Percentiles rank a stretch among this genome's conserved stretches.
phyloP scores from a whole-genome alignment of 805 yeast genomes.

The Candida michaelii region DNA sequence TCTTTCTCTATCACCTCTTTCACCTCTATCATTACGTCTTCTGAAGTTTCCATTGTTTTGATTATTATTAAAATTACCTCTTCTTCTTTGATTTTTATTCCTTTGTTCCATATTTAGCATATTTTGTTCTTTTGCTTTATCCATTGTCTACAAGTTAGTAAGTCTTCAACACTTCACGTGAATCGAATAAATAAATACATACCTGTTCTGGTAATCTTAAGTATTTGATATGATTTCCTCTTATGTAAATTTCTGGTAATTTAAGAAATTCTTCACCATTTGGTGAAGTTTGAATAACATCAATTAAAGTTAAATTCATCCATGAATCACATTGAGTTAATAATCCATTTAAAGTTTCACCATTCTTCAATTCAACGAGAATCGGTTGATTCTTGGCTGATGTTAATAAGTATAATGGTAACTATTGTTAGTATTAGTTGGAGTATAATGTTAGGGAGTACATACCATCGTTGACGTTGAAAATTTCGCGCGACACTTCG shows the following conservation, averaged over 20 bases:
- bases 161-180: neutral
- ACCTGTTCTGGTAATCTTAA: conserved; percentile 67
- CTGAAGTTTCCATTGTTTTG: conserved; percentile 7
- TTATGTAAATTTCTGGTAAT: conserved; percentile 72
- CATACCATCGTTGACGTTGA: conserved; percentile 12
- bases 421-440: conserved; percentile 41
- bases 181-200: conserved; percentile 7
- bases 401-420: conserved; percentile 87
- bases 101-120: conserved; percentile 50
- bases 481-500: conserved; percentile 12
- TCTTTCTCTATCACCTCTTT: conserved; percentile 14
- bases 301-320: conserved; percentile 87
- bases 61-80: conserved; percentile 27
- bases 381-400: conserved; percentile 88
- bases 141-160: conserved; percentile 48
- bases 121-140: conserved; percentile 68
- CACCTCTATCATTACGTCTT: conserved; percentile 10
- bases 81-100: conserved; percentile 45
- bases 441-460: neutral
- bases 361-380: conserved; percentile 86
- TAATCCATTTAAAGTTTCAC: conserved; percentile 84
- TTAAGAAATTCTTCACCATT: conserved; percentile 62
- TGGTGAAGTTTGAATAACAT: conserved; percentile 68
- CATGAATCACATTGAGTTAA: conserved; percentile 86
- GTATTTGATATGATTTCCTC: conserved; percentile 82